phyloP scores from a whole-genome alignment of 1,284 basidiomycete species.

The Cryptococcus hybrid region DNA sequence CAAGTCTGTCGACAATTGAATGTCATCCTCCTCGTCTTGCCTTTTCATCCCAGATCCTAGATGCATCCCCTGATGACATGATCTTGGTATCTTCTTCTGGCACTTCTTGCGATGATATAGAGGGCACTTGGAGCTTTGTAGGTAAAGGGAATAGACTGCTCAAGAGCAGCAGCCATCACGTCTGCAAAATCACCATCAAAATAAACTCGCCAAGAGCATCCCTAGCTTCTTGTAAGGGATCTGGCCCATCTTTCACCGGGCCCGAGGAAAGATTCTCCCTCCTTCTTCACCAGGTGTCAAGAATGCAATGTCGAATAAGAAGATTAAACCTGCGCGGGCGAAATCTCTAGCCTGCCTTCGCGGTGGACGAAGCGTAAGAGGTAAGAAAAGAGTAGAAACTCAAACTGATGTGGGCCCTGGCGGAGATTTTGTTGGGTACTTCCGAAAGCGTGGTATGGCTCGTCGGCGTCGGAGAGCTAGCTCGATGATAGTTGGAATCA shows the following conservation, averaged over 20 bases:
- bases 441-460: slow-evolving; percentile 35
- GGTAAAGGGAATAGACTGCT: slow-evolving; percentile 92
- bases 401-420: slow-evolving; percentile 59
- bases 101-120: slow-evolving; percentile 58
- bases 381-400: slow-evolving; percentile 93
- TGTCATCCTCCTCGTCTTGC: slow-evolving; percentile 24
- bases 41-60: slow-evolving; percentile 14
- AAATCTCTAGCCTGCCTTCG: slow-evolving; percentile 74
- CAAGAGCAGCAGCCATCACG: slow-evolving; percentile 88
- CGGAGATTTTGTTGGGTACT: slow-evolving; percentile 22
- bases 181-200: slow-evolving; percentile 93
- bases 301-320: slow-evolving; percentile 93
- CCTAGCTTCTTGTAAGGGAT: slow-evolving; percentile 76
- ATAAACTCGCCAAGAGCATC: slow-evolving; percentile 89
- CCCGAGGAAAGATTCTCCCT: slow-evolving; percentile 49
- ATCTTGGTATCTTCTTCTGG: slow-evolving; percentile 51
- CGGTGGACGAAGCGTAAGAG: slow-evolving; percentile 92
- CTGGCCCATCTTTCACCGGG: slow-evolving; percentile 39
- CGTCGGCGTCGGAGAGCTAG: slow-evolving; percentile 52
- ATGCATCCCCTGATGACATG: slow-evolving; percentile 62
- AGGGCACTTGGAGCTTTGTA: slow-evolving; percentile 62
- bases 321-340: slow-evolving; percentile 57
- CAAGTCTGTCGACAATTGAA: slow-evolving; percentile 60
- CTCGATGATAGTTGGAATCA: slow-evolving; percentile 57
- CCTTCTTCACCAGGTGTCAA: slow-evolving; percentile 29